phyloP scores from a whole-genome alignment of 2,329 filamentous ascomycete genomes.

The Ophiognomonia clavigignenti-juglandacearum region DNA sequence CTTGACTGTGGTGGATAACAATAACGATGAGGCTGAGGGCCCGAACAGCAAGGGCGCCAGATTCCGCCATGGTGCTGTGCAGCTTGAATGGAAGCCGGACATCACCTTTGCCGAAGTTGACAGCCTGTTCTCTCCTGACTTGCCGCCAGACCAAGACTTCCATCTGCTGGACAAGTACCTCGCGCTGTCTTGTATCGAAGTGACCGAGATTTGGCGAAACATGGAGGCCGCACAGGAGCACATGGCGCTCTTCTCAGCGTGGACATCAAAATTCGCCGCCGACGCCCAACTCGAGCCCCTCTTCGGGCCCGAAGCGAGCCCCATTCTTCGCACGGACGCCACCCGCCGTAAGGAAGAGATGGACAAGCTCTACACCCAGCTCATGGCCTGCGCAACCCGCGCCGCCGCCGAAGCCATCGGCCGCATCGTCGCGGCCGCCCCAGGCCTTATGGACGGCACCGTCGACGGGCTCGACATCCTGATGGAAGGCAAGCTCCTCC shows the following conservation, averaged over 20 bases:
- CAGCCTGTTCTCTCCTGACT: background rate
- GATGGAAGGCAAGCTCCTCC: background rate
- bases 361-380: background rate
- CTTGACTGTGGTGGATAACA: background rate
- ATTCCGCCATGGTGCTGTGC: background rate
- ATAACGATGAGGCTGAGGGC: background rate
- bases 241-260: no score
- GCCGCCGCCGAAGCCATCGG: background rate
- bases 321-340: no score
- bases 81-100: background rate
- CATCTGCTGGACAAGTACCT: no score
- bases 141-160: no score
- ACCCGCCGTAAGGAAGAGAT: no score
- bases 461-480: constrained; percentile 2
- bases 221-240: no score
- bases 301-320: no score
- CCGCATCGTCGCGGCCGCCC: background rate
- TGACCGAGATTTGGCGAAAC: no score
- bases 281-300: no score
- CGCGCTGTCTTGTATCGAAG: no score
- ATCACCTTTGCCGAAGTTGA: constrained; percentile 22
- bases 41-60: no score
- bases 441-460: background rate
- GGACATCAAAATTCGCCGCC: no score
- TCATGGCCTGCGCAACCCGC: background rate